Evolutionary conservation across 2,329 filamentous ascomycete species (phyloP), one percentile per base, ranked within the genome.

Genomic region (Fusarium redolens): DNA sequence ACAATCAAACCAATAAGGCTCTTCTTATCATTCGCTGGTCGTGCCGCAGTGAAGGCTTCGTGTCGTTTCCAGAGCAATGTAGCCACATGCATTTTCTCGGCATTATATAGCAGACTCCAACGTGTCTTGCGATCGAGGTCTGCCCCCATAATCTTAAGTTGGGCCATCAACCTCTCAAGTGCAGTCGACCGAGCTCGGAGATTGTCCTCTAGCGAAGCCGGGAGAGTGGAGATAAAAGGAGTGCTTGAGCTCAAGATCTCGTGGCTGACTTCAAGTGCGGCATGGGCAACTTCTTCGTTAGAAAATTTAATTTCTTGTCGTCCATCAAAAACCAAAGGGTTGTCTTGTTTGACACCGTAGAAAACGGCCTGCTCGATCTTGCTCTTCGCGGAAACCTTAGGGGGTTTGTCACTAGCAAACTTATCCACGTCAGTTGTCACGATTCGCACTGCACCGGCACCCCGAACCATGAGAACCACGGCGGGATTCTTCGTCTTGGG

Each of bases 291-390:
- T 76, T 97, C 93, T 30, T 89, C 85, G 22, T 88, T 82, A 0
- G 90, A 86, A 73, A 96, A 97, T 7, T 88, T 86, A 51, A 92
- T 85, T 61, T 91, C 90, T 43, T 89, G 86, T 71, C 90, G 89
- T 47, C 91, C 88, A 47, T 92, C 89, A 76, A 99, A 94, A 69
- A 95, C 91, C n/a, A 99, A 83, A n/a, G 96, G 93, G 76, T 95
- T 98, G 77, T 93, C 91, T 69, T 92, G 88, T 79, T 93, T 91
- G 52, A 90, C 90, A 4, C 95, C 95, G 79, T 94, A 98, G 82
- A 98, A 98, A 2, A 98, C 93, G 5, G 95, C 95, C 83, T 99
- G 95, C 79, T 98, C 94, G 44, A 99, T 87, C 82, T 96, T 97
- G 82, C 91, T 93, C 82, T 94, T 96, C 11, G 94, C 93, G 2